Evolutionary conservation across 139 green algal species (phyloP).

Genomic region (Zygnema cylindricum): DNA sequence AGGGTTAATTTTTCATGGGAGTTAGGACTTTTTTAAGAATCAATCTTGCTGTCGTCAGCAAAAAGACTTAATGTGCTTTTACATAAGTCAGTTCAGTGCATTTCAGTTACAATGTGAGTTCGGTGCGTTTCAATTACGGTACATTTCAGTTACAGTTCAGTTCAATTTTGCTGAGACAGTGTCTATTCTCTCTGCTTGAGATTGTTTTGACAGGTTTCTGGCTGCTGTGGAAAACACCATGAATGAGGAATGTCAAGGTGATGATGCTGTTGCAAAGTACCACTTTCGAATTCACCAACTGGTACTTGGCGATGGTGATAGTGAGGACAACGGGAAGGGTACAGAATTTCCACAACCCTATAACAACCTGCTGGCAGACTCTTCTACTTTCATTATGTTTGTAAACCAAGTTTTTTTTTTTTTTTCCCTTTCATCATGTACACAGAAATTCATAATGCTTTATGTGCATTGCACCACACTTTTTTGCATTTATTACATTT

Average conservation of each 20-base stretch:
- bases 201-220: constrained; percentile 33
- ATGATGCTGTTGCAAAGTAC: constrained; percentile 20
- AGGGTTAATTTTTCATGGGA: no score
- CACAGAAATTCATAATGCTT: no score
- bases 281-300: constrained; percentile 51
- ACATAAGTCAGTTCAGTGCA: no score
- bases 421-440: neutral
- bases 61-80: no score
- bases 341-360: neutral
- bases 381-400: no score
- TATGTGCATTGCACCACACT: neutral
- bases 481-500: neutral
- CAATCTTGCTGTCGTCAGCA: no score
- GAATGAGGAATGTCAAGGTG: neutral
- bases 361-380: no score
- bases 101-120: no score
- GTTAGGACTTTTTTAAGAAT: no score
- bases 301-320: constrained; percentile 1
- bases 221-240: constrained; percentile 20
- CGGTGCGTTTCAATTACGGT: no score
- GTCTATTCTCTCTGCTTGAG: neutral
- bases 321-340: neutral
- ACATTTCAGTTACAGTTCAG: no score
- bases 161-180: neutral
- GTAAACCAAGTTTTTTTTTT: neutral